These are phyloP conservation scores for Dioszegia hungarica DNA, from an alignment of 768 basidiomycete genomes.

Conservation along the genomic window DNA sequence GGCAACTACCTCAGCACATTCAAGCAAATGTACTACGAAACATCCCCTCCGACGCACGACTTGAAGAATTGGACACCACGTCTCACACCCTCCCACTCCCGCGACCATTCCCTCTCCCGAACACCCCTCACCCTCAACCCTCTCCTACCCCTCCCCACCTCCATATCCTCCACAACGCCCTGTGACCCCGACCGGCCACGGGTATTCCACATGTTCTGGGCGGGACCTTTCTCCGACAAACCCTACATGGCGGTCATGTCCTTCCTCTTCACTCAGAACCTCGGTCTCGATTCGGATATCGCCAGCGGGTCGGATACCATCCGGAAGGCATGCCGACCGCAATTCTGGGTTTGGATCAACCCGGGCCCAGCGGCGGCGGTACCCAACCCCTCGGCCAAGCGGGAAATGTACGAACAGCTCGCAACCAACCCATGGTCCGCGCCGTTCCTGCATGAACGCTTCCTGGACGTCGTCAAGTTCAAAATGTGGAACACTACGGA, in stretches of 20 bases:
- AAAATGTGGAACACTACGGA: constrained; percentile 98
- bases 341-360: constrained; percentile 98
- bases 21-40: constrained; percentile 82
- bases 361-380: constrained; percentile 90
- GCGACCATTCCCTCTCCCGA: constrained; percentile 29
- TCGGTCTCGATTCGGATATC: constrained; percentile 65
- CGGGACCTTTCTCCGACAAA: constrained; percentile 96
- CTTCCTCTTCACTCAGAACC: constrained; percentile 93
- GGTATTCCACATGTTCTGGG: constrained; percentile 99
- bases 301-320: constrained; percentile 53
- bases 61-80: constrained; percentile 12
- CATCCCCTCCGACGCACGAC: constrained; percentile 45
- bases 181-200: constrained; percentile 83
- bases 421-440: constrained; percentile 83
- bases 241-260: constrained; percentile 92
- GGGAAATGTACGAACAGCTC: constrained; percentile 77
- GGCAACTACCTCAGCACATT: constrained; percentile 69
- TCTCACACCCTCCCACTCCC: constrained; percentile 3
- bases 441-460: constrained; percentile 87
- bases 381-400: constrained; percentile 73
- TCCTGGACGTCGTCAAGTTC: constrained; percentile 88
- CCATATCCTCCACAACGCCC: constrained; percentile 48
- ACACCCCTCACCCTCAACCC: constrained; percentile 29
- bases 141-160: constrained; percentile 30
- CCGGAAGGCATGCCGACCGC: constrained; percentile 64